phyloP scores from a whole-genome alignment of 2,329 filamentous ascomycete species.

The Aspergillus sp. region DNA sequence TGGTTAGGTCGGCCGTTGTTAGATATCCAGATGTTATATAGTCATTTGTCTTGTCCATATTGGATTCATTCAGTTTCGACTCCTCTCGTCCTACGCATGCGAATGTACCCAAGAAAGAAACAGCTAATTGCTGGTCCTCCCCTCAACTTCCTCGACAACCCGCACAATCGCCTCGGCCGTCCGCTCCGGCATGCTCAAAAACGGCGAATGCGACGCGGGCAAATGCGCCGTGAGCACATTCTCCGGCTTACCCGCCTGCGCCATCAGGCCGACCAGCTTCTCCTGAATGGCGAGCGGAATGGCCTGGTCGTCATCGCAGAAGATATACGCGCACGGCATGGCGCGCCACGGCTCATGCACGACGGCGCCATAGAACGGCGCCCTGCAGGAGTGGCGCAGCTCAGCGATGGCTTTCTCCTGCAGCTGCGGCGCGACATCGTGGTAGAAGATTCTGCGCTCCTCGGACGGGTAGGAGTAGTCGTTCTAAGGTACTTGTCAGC shows the following conservation, averaged over 20 bases:
- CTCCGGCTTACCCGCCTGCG: background rate
- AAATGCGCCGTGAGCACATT: slow-evolving; percentile 16
- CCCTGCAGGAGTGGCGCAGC: slow-evolving; percentile 24
- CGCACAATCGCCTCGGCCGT: slow-evolving; percentile 25
- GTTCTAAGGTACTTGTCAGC: slow-evolving; percentile 6
- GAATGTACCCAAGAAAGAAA: background rate
- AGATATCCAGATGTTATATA: too few species aligned
- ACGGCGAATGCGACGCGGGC: slow-evolving; percentile 41
- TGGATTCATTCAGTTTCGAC: background rate
- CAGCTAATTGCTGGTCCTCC: background rate
- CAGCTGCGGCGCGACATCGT: slow-evolving; percentile 26
- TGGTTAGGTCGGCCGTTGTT: background rate
- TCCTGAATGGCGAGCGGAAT: slow-evolving; percentile 33
- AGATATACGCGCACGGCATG: slow-evolving; percentile 36
- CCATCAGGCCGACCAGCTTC: slow-evolving; percentile 17
- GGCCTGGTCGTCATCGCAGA: slow-evolving; percentile 37
- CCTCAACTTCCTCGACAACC: background rate
- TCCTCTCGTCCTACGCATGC: background rate
- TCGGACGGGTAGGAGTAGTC: slow-evolving; percentile 15
- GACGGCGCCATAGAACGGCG: slow-evolving; percentile 24
- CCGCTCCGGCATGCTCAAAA: slow-evolving; percentile 37
- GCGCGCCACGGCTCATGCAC: slow-evolving; percentile 33
- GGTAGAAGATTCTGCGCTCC: slow-evolving; percentile 22
- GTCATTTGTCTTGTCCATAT: too few species aligned
- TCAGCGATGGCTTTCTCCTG: slow-evolving; percentile 22